Conservation (phyloP, 129 eudicot genomes). For the Flaveria trinervia region DNA sequence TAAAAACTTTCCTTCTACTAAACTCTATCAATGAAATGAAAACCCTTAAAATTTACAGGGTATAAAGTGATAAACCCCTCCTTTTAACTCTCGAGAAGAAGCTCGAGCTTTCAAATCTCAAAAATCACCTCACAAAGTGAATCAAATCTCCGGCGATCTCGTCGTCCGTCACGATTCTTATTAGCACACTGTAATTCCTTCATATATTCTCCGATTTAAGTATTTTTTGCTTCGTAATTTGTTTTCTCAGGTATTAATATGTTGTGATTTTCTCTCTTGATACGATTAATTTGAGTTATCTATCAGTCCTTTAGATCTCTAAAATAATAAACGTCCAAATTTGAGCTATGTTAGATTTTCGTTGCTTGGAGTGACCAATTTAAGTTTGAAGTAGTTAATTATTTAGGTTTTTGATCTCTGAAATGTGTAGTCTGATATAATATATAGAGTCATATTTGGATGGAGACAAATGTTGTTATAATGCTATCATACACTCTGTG, state of each 20-base stretch:
- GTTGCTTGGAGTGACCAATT: neutral
- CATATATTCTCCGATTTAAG: conserved; percentile 11
- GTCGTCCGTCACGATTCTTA: neutral
- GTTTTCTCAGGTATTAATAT: neutral
- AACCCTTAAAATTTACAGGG: no score
- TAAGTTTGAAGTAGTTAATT: neutral
- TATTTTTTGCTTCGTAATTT: neutral
- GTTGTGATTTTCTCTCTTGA: neutral
- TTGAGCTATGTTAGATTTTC: neutral
- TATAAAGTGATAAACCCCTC: neutral
- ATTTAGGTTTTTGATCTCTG: neutral
- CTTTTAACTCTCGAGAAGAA: neutral
- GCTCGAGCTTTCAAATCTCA: conserved; percentile 22
- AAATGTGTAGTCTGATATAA: neutral
- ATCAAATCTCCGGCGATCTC: conserved; percentile 24
- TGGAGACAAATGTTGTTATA: neutral
- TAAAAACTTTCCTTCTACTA: no score
- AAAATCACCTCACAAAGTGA: conserved; percentile 1
- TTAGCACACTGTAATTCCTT: conserved; percentile 6
- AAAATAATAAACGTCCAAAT: no score
- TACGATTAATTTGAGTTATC: neutral
- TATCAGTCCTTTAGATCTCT: neutral
- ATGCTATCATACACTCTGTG: neutral
- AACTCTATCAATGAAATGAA: no score
- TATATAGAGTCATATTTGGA: neutral